phyloP scores from a whole-genome alignment of 176 grass and related monocot genomes.

The Areca catechu region DNA sequence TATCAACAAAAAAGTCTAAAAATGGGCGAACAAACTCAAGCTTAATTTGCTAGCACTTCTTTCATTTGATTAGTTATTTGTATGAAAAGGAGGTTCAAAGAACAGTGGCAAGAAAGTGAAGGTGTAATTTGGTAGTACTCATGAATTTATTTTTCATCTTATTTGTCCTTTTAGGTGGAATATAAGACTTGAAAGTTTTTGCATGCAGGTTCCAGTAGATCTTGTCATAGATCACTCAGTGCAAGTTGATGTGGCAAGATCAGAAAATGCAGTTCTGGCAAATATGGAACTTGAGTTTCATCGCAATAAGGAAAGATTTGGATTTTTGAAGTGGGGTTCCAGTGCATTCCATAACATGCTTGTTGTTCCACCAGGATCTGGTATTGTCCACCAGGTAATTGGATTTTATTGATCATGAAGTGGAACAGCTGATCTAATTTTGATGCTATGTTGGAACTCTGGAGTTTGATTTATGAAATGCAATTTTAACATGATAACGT shows the following conservation, averaged over 20 bases:
- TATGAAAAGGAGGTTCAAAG: no score
- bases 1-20: no score
- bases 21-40: no score
- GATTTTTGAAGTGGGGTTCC: slow-evolving; percentile 93
- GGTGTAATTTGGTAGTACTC: no score
- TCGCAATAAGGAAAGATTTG: slow-evolving; percentile 89
- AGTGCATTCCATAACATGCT: slow-evolving; percentile 96
- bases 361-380: slow-evolving; percentile 97
- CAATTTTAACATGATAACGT: no score
- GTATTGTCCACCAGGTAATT: slow-evolving; percentile 93
- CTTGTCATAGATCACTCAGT: slow-evolving; percentile 98
- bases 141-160: no score
- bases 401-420: slow-evolving; percentile 1
- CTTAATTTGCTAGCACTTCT: no score
- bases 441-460: no score
- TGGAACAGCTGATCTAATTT: no score
- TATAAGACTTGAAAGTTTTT: slow-evolving; percentile 8
- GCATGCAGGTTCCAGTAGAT: slow-evolving; percentile 81
- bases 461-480: no score
- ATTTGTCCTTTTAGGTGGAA: neutral
- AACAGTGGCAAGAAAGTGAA: no score
- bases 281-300: slow-evolving; percentile 88
- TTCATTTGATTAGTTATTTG: no score
- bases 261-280: slow-evolving; percentile 68
- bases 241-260: slow-evolving; percentile 93